Percentiles rank a stretch among this genome's conserved stretches.
phyloP scores from a whole-genome alignment of 176 grass and related monocot genomes.

The Neostapfia colusana region DNA sequence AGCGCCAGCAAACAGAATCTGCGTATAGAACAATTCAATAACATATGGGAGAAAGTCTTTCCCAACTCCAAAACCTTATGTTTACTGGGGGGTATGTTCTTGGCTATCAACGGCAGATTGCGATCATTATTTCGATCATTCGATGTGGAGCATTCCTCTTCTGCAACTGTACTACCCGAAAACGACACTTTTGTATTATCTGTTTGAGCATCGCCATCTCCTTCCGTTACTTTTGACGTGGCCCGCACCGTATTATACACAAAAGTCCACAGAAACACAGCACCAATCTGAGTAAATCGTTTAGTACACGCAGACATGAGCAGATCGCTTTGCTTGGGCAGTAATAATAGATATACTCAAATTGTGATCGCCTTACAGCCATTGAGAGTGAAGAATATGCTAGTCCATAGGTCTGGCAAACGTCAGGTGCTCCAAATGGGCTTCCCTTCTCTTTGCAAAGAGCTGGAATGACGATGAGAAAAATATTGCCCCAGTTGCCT shows the following conservation, averaged over 20 bases:
- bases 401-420: constrained; percentile 62
- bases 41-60: neutral
- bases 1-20: neutral
- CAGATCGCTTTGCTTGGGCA: neutral
- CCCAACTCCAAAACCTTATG: constrained; percentile 38
- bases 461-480: constrained; percentile 81
- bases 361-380: constrained; percentile 49
- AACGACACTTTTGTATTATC: neutral
- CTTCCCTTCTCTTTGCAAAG: constrained; percentile 93
- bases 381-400: constrained; percentile 80
- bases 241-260: constrained; percentile 20
- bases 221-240: constrained; percentile 46
- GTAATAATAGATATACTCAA: neutral
- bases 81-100: neutral
- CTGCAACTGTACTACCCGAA: constrained; percentile 30
- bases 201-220: neutral
- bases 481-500: constrained; percentile 85
- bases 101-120: constrained; percentile 37
- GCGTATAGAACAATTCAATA: neutral
- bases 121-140: neutral
- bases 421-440: constrained; percentile 66
- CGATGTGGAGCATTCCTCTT: constrained; percentile 13
- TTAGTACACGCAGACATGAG: neutral
- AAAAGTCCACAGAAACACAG: constrained; percentile 70
- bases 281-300: constrained; percentile 60